Evolutionary conservation across 2,329 filamentous ascomycete genomes (phyloP), one percentile per base, ranked within the genome.

Genomic region (Orbilia javanica): DNA sequence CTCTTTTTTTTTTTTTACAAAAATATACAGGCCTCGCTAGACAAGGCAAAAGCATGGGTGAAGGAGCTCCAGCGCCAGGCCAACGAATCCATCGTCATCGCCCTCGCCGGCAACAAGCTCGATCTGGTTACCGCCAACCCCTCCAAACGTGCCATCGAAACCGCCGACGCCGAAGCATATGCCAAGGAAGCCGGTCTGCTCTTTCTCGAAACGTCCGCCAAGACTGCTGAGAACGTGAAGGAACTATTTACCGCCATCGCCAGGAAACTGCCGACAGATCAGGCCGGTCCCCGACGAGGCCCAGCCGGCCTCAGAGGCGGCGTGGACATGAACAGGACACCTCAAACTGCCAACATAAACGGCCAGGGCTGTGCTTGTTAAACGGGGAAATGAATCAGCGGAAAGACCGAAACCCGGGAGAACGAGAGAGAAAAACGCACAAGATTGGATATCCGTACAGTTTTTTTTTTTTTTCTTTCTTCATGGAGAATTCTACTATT

Each of bases 61-160:
- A 98, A 98, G 87, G 96, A 99, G 85, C 90, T 99, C 69, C 96
- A 99, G 86, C 91, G 96, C 84, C 96, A 99, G 86, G 96, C 96
- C 80, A 99, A 98, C 87, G 96, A 99, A 86, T 98, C 98, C 86
- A 99, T 99, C 85, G 94, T 99, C 85, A 99, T 99, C 83, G 96
- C 96, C 55, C 90, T 99, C 50, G 96, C 95, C 66, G 96, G 96
- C 80, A 99, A 99, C 88, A 98, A 99, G 87, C 88, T 97, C 83
- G 96, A 99, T 88, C 87, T 99, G 82, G 96, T 97, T 79, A 94
- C 90, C 80, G 94, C 97, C 83, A 92, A 93, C 84, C 95, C 95
- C 57, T 95, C 97, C 84, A 98, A 98, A 89, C 92, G 96, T 83
- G 96, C 94, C 48, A 96, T 99, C 79, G 84, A 91, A 79, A 92